Evolutionary conservation across 192 early-diverging fungal species (phyloP).

Genomic region (Coemansia sp.): DNA sequence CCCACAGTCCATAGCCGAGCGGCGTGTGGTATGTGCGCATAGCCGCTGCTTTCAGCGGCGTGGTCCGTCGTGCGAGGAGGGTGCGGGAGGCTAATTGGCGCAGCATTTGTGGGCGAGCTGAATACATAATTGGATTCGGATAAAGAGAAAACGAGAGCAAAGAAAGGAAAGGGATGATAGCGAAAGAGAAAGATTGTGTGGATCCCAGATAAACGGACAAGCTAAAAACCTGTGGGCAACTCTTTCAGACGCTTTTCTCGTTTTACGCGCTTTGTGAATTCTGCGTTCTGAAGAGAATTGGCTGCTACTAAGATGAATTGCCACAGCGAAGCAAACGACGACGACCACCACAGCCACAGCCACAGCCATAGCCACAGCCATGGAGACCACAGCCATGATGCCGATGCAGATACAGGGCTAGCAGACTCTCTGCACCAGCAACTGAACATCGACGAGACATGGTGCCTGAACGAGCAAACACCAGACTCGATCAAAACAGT

Average conservation of each 20-base stretch:
- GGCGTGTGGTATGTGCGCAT: slow-evolving; percentile 21
- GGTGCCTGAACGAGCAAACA: slow-evolving; percentile 77
- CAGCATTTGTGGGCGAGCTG: neutral
- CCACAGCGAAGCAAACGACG: slow-evolving; percentile 40
- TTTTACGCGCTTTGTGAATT: neutral
- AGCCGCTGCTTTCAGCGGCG: too few relatives aligned
- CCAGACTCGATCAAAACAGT: slow-evolving; percentile 66
- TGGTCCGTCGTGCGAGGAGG: too few relatives aligned
- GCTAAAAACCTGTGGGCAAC: too few relatives aligned
- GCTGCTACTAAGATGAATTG: slow-evolving; percentile 27
- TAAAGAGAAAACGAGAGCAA: neutral
- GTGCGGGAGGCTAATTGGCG: neutral
- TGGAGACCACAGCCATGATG: slow-evolving; percentile 71
- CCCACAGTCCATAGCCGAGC: slow-evolving; percentile 25
- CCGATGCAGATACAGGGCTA: slow-evolving; percentile 68
- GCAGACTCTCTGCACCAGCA: slow-evolving; percentile 71
- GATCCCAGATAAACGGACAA: too few relatives aligned
- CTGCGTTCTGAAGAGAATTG: neutral
- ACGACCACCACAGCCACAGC: slow-evolving; percentile 55
- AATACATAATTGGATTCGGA: neutral
- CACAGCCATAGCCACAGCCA: slow-evolving; percentile 61
- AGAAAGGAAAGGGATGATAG: neutral
- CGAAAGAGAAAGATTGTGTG: neutral
- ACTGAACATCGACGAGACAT: slow-evolving; percentile 76
- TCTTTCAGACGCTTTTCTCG: too few relatives aligned